Conservation (phyloP, 2,329 filamentous ascomycete species). For the Diaporthe sp. region DNA sequence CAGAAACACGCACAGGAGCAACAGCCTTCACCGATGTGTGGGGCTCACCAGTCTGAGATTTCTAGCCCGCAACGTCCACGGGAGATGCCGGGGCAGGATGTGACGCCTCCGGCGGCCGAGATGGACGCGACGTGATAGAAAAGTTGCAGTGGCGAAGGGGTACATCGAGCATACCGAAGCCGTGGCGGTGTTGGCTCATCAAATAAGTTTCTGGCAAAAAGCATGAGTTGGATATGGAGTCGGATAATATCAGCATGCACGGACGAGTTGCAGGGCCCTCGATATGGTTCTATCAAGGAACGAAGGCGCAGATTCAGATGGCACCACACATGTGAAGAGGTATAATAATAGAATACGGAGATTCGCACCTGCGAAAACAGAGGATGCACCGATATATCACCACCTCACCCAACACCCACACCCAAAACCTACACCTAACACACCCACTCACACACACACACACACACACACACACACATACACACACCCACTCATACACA, state of each 20-base stretch:
- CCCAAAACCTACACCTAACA: too few species aligned
- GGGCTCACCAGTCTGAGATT: background rate
- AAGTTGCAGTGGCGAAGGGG: too few species aligned
- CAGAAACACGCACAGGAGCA: background rate
- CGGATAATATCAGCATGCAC: too few species aligned
- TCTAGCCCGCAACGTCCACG: background rate
- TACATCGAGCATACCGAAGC: too few species aligned
- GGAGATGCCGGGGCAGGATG: slow-evolving; percentile 23
- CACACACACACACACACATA: too few species aligned
- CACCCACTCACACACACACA: too few species aligned
- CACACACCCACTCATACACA: too few species aligned
- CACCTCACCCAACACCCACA: too few species aligned
- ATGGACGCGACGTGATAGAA: slow-evolving; percentile 12
- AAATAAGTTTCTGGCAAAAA: background rate
- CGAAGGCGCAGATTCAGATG: background rate
- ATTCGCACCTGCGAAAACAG: too few species aligned
- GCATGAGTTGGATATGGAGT: too few species aligned
- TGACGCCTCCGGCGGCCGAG: slow-evolving; percentile 35
- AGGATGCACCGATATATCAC: too few species aligned
- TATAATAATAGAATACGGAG: background rate
- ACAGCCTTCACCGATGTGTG: background rate
- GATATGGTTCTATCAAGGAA: background rate
- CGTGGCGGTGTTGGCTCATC: background rate
- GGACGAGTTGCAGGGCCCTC: background rate
- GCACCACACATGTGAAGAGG: background rate